Conservation (phyloP, 176 grass and related monocot genomes). For the Alloteropsis semialata region DNA sequence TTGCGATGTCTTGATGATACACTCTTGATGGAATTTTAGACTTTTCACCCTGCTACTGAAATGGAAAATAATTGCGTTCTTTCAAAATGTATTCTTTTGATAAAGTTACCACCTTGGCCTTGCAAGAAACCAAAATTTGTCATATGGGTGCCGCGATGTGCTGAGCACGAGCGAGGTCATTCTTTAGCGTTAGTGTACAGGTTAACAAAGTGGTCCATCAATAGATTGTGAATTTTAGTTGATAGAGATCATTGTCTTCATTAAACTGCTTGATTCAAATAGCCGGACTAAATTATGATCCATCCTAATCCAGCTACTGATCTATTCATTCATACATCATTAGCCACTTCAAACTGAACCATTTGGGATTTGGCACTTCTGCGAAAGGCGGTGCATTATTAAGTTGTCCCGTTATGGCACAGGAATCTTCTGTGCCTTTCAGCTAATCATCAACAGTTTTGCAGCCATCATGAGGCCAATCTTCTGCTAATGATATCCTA, state of each 20-base stretch:
- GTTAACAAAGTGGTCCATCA: constrained; percentile 29
- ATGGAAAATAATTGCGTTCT: not conserved
- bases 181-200: constrained; percentile 30
- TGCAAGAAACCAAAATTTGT: not conserved
- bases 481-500: constrained; percentile 44
- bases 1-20: not conserved
- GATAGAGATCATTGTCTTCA: constrained; percentile 42
- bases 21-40: not conserved
- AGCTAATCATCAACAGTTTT: constrained; percentile 37
- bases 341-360: constrained; percentile 43
- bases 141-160: not conserved
- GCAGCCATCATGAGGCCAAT: constrained; percentile 46
- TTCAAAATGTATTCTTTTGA: not conserved
- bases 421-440: constrained; percentile 39
- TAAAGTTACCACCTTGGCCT: not conserved
- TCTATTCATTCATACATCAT: constrained; percentile 37
- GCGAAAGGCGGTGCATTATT: constrained; percentile 32
- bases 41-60: not conserved
- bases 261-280: constrained; percentile 33
- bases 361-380: constrained; percentile 59
- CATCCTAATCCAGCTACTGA: constrained; percentile 28
- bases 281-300: constrained; percentile 26
- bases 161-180: not conserved
- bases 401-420: constrained; percentile 41
- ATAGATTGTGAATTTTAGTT: constrained; percentile 33